Percentiles rank a stretch among this genome's conserved stretches.
phyloP scores from a whole-genome alignment of 768 basidiomycete species.

The Boletus subparvulus region DNA sequence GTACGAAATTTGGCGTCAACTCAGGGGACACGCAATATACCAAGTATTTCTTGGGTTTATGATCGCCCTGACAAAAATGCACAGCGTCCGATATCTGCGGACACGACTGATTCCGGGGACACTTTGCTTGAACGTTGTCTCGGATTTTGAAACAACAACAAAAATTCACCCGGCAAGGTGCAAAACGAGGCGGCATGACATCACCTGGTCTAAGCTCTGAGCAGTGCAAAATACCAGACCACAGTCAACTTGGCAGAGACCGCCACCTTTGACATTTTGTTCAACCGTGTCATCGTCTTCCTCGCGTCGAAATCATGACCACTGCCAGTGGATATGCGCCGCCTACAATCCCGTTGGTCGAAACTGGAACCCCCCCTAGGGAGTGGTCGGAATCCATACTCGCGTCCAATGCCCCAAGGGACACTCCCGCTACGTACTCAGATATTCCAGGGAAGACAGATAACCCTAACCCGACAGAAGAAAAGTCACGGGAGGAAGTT shows the following conservation, averaged over 20 bases:
- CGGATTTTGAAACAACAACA: background rate
- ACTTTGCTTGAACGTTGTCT: background rate
- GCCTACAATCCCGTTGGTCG: constrained; percentile 18
- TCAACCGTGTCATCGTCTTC: background rate
- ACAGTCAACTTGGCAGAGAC: constrained; percentile 1
- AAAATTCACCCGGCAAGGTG: constrained; percentile 13
- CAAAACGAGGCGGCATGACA: constrained; percentile 24
- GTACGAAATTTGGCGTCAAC: background rate
- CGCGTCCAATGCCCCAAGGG: constrained; percentile 1
- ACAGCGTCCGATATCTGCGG: background rate
- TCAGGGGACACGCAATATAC: background rate
- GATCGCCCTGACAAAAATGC: too few species aligned
- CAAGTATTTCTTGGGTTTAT: background rate
- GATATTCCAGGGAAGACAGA: background rate
- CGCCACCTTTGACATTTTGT: background rate
- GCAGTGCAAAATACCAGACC: background rate
- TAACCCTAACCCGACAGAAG: background rate
- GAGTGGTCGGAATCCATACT: constrained; percentile 23
- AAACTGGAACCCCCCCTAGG: constrained; percentile 18
- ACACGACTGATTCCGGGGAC: background rate
- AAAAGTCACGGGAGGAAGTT: background rate
- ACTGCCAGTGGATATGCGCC: background rate
- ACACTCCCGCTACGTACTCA: constrained; percentile 2
- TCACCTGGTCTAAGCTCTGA: constrained; percentile 18
- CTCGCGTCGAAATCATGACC: constrained; percentile 11